These are phyloP conservation scores for Cutaneotrichosporon cutaneum DNA, from an alignment of 1,284 basidiomycete genomes.

Conservation along the genomic window DNA sequence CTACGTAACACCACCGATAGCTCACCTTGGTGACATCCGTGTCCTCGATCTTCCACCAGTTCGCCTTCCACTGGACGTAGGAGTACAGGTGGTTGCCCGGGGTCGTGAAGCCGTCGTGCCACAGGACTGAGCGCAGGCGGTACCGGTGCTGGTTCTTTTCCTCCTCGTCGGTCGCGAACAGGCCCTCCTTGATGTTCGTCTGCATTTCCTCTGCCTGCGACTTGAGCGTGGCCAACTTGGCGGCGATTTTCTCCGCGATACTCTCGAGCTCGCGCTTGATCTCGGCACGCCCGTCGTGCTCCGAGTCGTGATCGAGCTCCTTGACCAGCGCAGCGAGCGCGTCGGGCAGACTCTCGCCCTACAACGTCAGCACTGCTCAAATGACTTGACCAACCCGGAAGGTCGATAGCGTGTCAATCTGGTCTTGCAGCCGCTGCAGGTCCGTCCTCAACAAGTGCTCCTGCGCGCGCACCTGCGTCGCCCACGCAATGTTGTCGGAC, in stretches of 20 bases:
- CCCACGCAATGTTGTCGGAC: slow-evolving; percentile 32
- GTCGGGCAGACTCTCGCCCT: slow-evolving; percentile 19
- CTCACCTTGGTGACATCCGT: slow-evolving; percentile 34
- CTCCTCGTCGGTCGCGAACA: slow-evolving; percentile 42
- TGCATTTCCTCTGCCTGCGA: slow-evolving; percentile 31
- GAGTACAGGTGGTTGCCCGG: slow-evolving; percentile 39
- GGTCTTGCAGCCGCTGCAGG: slow-evolving; percentile 34
- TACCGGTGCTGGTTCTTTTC: slow-evolving; percentile 39
- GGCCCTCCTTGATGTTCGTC: slow-evolving; percentile 17
- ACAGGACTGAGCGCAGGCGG: slow-evolving; percentile 35
- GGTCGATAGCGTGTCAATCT: slow-evolving; percentile 33
- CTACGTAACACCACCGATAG: neutral
- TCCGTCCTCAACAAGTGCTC: slow-evolving; percentile 36
- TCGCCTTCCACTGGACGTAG: slow-evolving; percentile 34
- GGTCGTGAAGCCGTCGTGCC: slow-evolving; percentile 43
- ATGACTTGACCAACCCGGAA: slow-evolving; percentile 29
- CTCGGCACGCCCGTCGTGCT: slow-evolving; percentile 26
- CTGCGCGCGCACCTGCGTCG: slow-evolving; percentile 39
- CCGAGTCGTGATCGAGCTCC: slow-evolving; percentile 20
- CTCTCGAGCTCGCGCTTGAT: slow-evolving; percentile 31
- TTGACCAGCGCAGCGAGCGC: slow-evolving; percentile 9
- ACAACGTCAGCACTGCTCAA: neutral
- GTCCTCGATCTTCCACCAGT: slow-evolving; percentile 47
- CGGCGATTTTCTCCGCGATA: slow-evolving; percentile 18
- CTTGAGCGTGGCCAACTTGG: slow-evolving; percentile 28